A percentile compares a stretch with the other conserved stretches of the same genome.
phyloP scores from a whole-genome alignment of 2,329 filamentous ascomycete species.

The Chrysoporthe austroafricana region DNA sequence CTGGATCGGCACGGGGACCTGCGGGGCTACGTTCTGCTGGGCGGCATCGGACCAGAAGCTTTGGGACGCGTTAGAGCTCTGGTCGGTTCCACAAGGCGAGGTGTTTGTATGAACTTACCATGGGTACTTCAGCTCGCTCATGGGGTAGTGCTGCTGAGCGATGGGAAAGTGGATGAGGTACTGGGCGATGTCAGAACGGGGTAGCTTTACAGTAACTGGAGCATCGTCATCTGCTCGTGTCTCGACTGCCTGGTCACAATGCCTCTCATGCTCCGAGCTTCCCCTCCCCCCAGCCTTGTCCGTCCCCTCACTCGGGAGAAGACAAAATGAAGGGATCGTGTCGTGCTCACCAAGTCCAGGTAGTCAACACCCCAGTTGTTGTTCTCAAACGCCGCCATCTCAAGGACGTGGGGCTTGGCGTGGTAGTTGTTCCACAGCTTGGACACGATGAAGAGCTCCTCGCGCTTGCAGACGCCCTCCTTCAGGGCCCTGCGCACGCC shows the following conservation, averaged over 20 bases:
- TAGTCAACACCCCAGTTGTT: conserved; percentile 68
- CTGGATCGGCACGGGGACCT: conserved; percentile 53
- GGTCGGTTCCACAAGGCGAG: conserved; percentile 17
- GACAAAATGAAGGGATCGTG: background rate
- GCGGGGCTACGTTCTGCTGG: conserved; percentile 44
- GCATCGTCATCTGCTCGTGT: background rate
- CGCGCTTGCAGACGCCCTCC: conserved; percentile 64
- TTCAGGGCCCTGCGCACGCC: conserved; percentile 61
- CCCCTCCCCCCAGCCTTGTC: too few species aligned
- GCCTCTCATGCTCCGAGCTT: too few species aligned
- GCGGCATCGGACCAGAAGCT: conserved; percentile 48
- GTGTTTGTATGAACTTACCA: conserved; percentile 16
- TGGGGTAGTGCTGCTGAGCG: conserved; percentile 48
- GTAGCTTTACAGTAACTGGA: background rate
- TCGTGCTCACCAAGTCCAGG: conserved; percentile 55
- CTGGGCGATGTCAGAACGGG: background rate
- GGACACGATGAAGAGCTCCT: conserved; percentile 68
- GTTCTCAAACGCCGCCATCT: conserved; percentile 63
- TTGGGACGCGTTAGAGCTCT: background rate
- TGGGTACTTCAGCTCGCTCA: conserved; percentile 43
- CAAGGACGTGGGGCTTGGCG: conserved; percentile 63
- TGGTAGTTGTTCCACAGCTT: conserved; percentile 71
- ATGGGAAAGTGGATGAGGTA: conserved; percentile 69
- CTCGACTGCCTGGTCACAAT: background rate
- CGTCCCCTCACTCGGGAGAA: background rate